Percentiles rank a stretch among this genome's conserved stretches.
Conservation (phyloP, 2,329 filamentous ascomycete species). For the Fusarium tjaetaba region DNA sequence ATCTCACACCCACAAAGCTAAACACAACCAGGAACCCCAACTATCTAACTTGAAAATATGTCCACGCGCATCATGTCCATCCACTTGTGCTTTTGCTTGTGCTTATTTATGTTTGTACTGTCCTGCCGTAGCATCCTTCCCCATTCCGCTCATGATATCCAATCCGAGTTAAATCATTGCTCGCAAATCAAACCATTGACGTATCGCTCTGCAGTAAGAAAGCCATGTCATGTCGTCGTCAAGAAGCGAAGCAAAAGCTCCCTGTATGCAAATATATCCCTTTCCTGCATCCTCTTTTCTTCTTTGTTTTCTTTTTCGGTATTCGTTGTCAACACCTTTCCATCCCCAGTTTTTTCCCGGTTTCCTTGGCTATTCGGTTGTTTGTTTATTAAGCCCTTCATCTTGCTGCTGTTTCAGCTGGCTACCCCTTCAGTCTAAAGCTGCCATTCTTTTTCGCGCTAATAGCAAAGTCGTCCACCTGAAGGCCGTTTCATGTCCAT, state of each 20-base stretch:
- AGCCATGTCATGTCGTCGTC: conserved; percentile 47
- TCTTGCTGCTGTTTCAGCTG: conserved; percentile 13
- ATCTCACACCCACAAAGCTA: conserved; percentile 41
- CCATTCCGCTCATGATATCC: conserved; percentile 32
- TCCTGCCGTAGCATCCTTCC: not conserved
- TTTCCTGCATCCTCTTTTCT: conserved; percentile 4
- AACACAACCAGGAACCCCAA: conserved; percentile 25
- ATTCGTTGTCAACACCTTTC: conserved; percentile 28
- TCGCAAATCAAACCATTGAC: conserved; percentile 37
- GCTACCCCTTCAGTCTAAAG: conserved; percentile 33
- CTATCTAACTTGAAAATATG: conserved; percentile 38
- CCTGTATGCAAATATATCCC: conserved; percentile 32
- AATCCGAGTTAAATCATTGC: conserved; percentile 28
- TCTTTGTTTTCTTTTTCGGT: conserved; percentile 18
- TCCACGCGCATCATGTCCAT: conserved; percentile 7
- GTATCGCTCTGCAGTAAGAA: conserved; percentile 44
- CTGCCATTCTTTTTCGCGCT: conserved; percentile 9
- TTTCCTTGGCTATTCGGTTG: conserved; percentile 8
- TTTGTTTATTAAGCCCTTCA: conserved; percentile 28
- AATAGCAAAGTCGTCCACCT: conserved; percentile 21
- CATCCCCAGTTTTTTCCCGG: conserved; percentile 1
- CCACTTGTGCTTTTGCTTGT: conserved; percentile 5
- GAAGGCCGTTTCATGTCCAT: conserved; percentile 14
- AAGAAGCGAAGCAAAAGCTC: conserved; percentile 39
- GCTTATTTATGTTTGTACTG: not conserved